Conservation (phyloP, 1,139 yeast species). For the Yamadazyma membranifaciens region DNA sequence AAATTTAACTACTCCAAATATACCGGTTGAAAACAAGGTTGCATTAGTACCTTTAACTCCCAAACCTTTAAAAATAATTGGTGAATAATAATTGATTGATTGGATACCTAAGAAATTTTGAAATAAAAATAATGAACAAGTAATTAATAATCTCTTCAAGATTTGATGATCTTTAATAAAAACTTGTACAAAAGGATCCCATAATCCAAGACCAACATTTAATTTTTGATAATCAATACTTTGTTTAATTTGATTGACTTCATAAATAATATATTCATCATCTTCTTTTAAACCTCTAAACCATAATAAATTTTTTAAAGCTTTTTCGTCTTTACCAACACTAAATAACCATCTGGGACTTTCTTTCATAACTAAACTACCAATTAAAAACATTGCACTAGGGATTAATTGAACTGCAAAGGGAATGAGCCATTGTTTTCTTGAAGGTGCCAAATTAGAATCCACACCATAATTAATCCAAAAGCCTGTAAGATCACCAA, state of each 20-base stretch:
- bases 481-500: slow-evolving; percentile 43
- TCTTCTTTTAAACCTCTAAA: slow-evolving; percentile 36
- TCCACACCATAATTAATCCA: slow-evolving; percentile 45
- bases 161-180: slow-evolving; percentile 28
- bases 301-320: slow-evolving; percentile 37
- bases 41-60: slow-evolving; percentile 42
- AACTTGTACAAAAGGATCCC: slow-evolving; percentile 40
- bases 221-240: slow-evolving; percentile 27
- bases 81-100: slow-evolving; percentile 46
- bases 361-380: slow-evolving; percentile 36
- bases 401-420: slow-evolving; percentile 45
- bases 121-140: slow-evolving; percentile 35
- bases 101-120: slow-evolving; percentile 48
- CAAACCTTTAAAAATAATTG: slow-evolving; percentile 37
- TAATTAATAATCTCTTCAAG: slow-evolving; percentile 29
- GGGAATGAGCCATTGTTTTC: slow-evolving; percentile 42
- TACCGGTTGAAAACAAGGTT: slow-evolving; percentile 41
- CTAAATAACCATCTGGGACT: slow-evolving; percentile 42
- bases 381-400: slow-evolving; percentile 37
- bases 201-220: slow-evolving; percentile 35
- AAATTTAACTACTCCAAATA: slow-evolving; percentile 44
- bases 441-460: slow-evolving; percentile 25
- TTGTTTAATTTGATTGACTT: slow-evolving; percentile 29
- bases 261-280: slow-evolving; percentile 37
- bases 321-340: slow-evolving; percentile 34